Base-by-base conservation (phyloP, 164 flowering plant species). In the Magnolia changhungtana region DNA sequence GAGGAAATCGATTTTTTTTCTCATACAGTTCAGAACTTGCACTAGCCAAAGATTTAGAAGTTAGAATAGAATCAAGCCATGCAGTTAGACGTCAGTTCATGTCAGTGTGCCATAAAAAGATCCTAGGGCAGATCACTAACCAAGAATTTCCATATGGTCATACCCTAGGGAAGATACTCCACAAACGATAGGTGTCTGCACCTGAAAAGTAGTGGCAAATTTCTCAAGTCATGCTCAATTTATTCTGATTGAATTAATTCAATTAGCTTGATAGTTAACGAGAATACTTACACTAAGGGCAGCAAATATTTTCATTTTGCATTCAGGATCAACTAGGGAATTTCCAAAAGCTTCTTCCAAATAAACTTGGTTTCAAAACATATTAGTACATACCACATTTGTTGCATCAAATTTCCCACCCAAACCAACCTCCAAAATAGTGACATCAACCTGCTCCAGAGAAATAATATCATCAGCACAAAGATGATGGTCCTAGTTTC, bases 111-210 rank as follows among this genome's bases (percentile, higher is more conserved):
- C 61, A 55, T 55, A 11, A 55, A 55, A 11, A 11, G 16, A 55
- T 55, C 61, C 61, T 8, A 61, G 18, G 73, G 78, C 23, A 73
- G 74, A 80, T 75, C 66, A 90, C 98, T 85, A 78, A 96, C 99
- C 99, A 81, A 96, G 95, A 86, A 96, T 92, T 85, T 96, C 99
- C 97, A 94, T 92, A 88, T 96, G 99, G 83, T 94, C 99, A 87
- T 86, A 96, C 72, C 99, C 99, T 72, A 96, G 97, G 71, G 99
- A 91, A 81, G 97, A 73, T 83, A 96, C 83, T 78, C 99, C 99
- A 87, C 99, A 94, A 9, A 94, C 98, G 72, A 89, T 79, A 27
- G 99, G 99, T 72, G 80, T 78, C 83, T 88, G 86, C 73, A 94
- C 95, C 99, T 96, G 93, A 82, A 89, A 81, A 21, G 67, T 29